phyloP scores from a whole-genome alignment of 345 rosid genomes.

The Dipteronia dyeriana region DNA sequence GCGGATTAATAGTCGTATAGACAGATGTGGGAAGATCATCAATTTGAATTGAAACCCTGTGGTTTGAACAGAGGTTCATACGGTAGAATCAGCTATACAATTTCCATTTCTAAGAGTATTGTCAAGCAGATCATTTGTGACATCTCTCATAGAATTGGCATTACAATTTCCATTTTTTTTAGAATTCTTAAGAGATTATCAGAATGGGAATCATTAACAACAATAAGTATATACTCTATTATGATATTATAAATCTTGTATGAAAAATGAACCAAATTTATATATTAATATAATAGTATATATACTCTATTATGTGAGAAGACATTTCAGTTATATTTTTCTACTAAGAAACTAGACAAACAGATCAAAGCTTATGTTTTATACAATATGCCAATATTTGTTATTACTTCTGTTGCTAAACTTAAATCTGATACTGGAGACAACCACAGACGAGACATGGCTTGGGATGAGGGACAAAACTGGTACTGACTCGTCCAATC shows the following conservation, averaged over 20 bases:
- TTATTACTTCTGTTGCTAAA: neutral
- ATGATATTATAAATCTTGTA: neutral
- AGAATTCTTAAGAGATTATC: neutral
- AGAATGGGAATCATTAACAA: neutral
- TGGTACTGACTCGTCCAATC: neutral
- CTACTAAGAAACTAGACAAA: neutral
- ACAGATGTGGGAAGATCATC: neutral
- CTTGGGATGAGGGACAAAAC: neutral
- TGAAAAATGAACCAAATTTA: too few species aligned
- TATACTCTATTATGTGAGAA: neutral
- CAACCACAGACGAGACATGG: neutral
- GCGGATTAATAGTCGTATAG: neutral
- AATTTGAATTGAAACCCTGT: neutral
- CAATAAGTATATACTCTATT: neutral
- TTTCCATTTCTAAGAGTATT: too few species aligned
- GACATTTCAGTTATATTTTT: too few species aligned
- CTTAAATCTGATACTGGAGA: neutral
- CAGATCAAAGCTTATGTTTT: neutral
- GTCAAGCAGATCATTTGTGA: neutral
- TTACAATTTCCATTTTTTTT: neutral
- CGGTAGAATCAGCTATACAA: too few species aligned
- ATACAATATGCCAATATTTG: neutral
- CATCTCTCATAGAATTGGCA: neutral
- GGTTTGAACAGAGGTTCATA: constrained; percentile 7
- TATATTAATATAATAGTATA: neutral